Evolutionary conservation across 352 stramenopile genomes (phyloP), one percentile per base, ranked within the genome.

Genomic region (Nannochloropsis limnetica): DNA sequence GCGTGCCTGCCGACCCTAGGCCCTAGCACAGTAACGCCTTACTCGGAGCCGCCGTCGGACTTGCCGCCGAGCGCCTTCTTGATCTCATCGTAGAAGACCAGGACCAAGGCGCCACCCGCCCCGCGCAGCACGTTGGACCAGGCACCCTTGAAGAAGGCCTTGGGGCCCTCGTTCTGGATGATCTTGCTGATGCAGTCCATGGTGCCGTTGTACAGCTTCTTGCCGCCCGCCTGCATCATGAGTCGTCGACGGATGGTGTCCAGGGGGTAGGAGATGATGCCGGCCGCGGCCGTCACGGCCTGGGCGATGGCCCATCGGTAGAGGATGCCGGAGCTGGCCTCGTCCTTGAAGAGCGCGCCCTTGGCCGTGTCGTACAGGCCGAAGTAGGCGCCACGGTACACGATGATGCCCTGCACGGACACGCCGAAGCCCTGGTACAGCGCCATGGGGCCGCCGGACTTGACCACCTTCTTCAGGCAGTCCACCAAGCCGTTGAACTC

Each of bases 361-460:
- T 93, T 95, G 74, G 97, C 87, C 27, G 95, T 98, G 87, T 98
- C 95, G 91, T 98, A 98, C 88, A 97, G 91, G 89, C 95, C 95
- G 87, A 99, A 99, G 92, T 98, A 98, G 32, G 92, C 93, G 82
- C 94, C 95, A 91, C 96, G 95, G 95, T 98, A 99, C 84, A 97
- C 93, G 85, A 99, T 98, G 89, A 95, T 99, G 93, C 97, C 96
- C 89, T 95, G 90, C 81, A 99, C 91, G 80, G 96, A 99, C 69
- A 99, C 92, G 87, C 95, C 95, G 85, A 99, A 98, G 89, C 97
- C 97, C 87, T 98, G 97, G 93, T 99, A 99, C 80, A 99, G 90
- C 79, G 92, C 92, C 81, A 90, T 86, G 29, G 85, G 84, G 83
- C 88, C 87, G 68, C 80, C 68, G 22, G 89, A 94, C 86, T 97